Evolutionary conservation across 2,329 filamentous ascomycete species (phyloP), one percentile per base, ranked within the genome.

Genomic region (Emmonsiellopsis sp.): DNA sequence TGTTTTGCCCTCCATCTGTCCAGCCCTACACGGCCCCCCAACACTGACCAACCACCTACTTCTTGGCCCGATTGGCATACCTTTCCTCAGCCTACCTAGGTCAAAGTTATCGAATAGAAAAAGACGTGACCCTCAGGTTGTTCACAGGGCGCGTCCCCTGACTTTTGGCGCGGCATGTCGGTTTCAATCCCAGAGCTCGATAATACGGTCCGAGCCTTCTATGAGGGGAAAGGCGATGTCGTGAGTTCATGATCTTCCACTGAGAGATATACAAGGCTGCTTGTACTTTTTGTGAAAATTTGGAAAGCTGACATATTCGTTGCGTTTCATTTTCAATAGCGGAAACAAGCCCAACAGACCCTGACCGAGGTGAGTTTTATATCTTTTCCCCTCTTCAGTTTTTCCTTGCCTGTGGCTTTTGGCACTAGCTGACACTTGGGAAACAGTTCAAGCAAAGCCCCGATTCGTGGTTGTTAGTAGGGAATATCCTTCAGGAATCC

Each of bases 381-480:
- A 35, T 51, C 37, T 51, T 41, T 48, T 34, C 43, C 51, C 9
- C 5, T 35, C 43, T 31, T 10, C 38, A 34, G 8, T 52, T 35
- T 35, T 47, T 42, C 32, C n/a, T 43, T 44, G 26, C 32, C 43
- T 13, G 51, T 50, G n/a, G 9, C 13, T 31, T 38, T 10, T 26
- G 26, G n/a, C 13, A 26, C 46, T 49, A 32, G 38, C 34, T 26
- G 9, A 48, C 16, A 26, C 11, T 30, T 11, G 32, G 15, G 32
- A 15, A 30, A 55, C 66, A 97, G 89, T 98, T 98, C 81, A 97
- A 97, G 74, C 93, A 97, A 77, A 95, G 97, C 67, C 91, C 92
- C 55, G 93, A 98, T 76, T 86, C 93, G 56, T 98, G 93, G 93
- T 82, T 97, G 61, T 83, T 96, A 70, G 93, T 97, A 65, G 93